Base-by-base conservation (phyloP, 306 rosid genomes). In the Cicer pinnatifidum region DNA sequence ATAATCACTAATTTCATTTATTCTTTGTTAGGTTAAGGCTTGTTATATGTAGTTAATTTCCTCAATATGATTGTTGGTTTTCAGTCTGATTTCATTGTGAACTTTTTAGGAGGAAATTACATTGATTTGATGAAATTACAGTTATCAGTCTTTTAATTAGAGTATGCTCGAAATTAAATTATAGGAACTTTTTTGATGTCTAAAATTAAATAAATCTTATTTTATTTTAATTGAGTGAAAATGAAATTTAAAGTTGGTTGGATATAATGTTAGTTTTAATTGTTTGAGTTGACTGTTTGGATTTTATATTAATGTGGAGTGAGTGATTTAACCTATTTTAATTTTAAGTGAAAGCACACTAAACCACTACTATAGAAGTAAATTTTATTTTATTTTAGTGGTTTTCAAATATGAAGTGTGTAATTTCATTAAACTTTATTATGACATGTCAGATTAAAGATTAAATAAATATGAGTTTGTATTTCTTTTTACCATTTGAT, bases 1-100 rank as follows among this genome's bases (percentile, higher is more conserved):
- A 64, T 43, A 58, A 46, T 76, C 67, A 74, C 40, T 44, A 61
- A 68, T 62, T 79, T 69, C 51, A 75, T 79, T 79, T 45, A n/a
- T 67, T 51, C 72, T 66, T 63, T 64, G 4, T 57, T 69, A 59
- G 38, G 23, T 45, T 57, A 59, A 37, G 58, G 77, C 15, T 72
- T 73, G 73, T 73, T 37, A 50, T 7, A 48, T 16, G 35, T 28
- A 28, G 35, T 28, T 28, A 51, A 64, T 38, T 66, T 35, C 67
- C 53, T 7, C 19, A 7, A 8, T 59, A 48, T 16, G 64, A 53
- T 68, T 38, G 48, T 23, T 35, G 64, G 23, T 59, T 72, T 50
- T 12, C 57, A 37, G 38, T 43, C 20, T 44, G 41, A 37, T 69
- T 73, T n/a, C 45, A 2, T 54, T 47, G 11, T 58, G 67, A 28